A percentile compares a stretch with the other conserved stretches of the same genome.
Evolutionary conservation across 352 stramenopile species (phyloP).

Genomic region (Blastocystis hominis): DNA sequence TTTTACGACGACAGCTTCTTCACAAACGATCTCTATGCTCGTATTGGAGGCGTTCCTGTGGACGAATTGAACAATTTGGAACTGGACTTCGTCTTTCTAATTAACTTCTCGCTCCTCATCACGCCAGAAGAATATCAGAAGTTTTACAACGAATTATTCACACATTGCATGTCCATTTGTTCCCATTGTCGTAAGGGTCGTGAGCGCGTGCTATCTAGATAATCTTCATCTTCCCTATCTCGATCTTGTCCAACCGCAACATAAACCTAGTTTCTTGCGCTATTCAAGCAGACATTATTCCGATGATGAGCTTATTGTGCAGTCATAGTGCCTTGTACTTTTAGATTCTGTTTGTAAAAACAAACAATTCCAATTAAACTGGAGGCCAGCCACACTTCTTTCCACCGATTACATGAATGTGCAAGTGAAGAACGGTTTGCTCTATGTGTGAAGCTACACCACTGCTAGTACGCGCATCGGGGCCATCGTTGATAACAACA

Average conservation of each 20-base stretch:
- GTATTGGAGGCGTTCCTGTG: slow-evolving; percentile 6
- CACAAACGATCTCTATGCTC: neutral
- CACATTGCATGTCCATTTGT: slow-evolving; percentile 2
- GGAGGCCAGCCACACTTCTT: slow-evolving; percentile 57
- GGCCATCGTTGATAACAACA: slow-evolving; percentile 55
- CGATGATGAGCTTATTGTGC: neutral
- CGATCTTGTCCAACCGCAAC: neutral
- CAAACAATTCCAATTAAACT: slow-evolving; percentile 34
- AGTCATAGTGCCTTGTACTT: neutral
- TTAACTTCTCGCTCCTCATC: slow-evolving; percentile 42
- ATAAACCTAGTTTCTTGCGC: neutral
- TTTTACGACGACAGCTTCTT: slow-evolving; percentile 43
- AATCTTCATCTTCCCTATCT: slow-evolving; percentile 10
- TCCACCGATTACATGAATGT: slow-evolving; percentile 57
- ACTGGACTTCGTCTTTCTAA: slow-evolving; percentile 8
- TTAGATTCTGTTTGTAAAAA: neutral
- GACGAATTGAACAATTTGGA: slow-evolving; percentile 40
- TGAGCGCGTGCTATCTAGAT: neutral
- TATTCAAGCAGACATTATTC: neutral
- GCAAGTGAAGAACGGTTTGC: slow-evolving; percentile 52
- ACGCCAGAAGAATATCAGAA: slow-evolving; percentile 19
- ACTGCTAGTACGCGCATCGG: neutral
- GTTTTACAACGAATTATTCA: slow-evolving; percentile 33
- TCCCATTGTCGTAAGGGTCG: neutral
- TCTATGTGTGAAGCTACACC: neutral